Conservation (phyloP, 192 early-diverging fungal species). For the Mortierella alpina region DNA sequence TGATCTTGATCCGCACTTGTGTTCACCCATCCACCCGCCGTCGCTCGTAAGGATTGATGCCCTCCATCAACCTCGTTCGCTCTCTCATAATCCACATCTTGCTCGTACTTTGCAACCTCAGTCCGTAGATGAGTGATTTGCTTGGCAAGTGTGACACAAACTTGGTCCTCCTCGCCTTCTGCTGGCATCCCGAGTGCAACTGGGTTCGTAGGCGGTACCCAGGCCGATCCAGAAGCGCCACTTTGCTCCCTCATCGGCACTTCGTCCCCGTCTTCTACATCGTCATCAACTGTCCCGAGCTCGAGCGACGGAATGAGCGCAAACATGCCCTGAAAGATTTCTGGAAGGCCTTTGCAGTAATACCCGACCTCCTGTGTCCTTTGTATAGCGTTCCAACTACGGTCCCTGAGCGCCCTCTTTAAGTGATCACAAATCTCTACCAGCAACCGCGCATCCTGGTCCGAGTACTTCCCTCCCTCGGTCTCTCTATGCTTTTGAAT, state of each 20-base stretch:
- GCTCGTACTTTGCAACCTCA: not conserved
- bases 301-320: slow-evolving; percentile 14
- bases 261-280: not conserved
- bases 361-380: slow-evolving; percentile 42
- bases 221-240: too few species aligned
- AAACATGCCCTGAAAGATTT: not conserved
- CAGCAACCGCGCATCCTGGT: slow-evolving; percentile 35
- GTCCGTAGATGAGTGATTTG: slow-evolving; percentile 11
- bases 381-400: slow-evolving; percentile 34
- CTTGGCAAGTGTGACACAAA: slow-evolving; percentile 21
- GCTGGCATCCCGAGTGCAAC: too few species aligned
- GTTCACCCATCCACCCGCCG: too few species aligned
- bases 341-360: slow-evolving; percentile 32
- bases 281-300: not conserved
- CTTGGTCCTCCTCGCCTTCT: not conserved
- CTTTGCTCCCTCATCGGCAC: not conserved
- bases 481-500: not conserved
- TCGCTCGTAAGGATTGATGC: too few species aligned
- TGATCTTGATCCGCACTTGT: too few species aligned
- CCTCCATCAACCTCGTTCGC: too few species aligned
- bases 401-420: slow-evolving; percentile 18
- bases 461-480: slow-evolving; percentile 23
- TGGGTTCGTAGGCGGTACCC: too few species aligned
- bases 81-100: not conserved
- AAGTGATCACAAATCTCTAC: slow-evolving; percentile 30